Percentiles rank a stretch among this genome's conserved stretches.
These are phyloP conservation scores for Zizania palustris DNA, from an alignment of 202 grass and related monocot genomes.

Conservation along the genomic window DNA sequence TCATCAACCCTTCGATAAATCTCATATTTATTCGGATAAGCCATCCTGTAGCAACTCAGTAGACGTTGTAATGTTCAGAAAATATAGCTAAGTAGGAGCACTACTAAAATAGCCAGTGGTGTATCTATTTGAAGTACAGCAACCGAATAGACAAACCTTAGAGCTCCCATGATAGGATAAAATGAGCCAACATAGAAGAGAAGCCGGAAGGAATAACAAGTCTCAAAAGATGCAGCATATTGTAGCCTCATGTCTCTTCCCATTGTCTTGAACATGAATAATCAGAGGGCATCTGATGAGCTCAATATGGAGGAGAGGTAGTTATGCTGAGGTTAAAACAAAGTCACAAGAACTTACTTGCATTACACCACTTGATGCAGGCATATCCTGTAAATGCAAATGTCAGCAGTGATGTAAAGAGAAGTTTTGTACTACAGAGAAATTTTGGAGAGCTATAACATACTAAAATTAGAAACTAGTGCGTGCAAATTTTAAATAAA, in stretches of 20 bases:
- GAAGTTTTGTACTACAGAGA: neutral
- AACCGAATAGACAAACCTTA: conserved; percentile 58
- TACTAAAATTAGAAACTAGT: conserved; percentile 21
- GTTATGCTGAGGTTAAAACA: conserved; percentile 25
- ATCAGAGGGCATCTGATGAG: conserved; percentile 9
- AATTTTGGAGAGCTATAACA: conserved; percentile 2
- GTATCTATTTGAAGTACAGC: conserved; percentile 16
- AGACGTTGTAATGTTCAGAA: conserved; percentile 23
- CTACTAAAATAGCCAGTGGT: conserved; percentile 11
- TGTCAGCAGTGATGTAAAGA: conserved; percentile 21
- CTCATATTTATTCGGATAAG: conserved; percentile 82
- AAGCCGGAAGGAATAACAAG: conserved; percentile 84
- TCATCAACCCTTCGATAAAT: conserved; percentile 89
- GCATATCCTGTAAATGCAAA: conserved; percentile 83
- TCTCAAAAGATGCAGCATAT: conserved; percentile 97
- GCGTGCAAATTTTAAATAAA: neutral
- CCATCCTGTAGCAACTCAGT: conserved; percentile 63
- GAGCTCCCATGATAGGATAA: conserved; percentile 94
- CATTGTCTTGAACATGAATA: conserved; percentile 71
- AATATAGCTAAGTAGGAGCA: conserved; percentile 17
- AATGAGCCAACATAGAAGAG: conserved; percentile 84
- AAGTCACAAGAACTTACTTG: conserved; percentile 63
- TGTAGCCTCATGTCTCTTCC: conserved; percentile 87
- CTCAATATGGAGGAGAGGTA: neutral
- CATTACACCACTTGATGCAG: conserved; percentile 94